Evolutionary conservation across 495 filamentous ascomycete species (phyloP).

Genomic region (Hypoxylon crocopeplum): DNA sequence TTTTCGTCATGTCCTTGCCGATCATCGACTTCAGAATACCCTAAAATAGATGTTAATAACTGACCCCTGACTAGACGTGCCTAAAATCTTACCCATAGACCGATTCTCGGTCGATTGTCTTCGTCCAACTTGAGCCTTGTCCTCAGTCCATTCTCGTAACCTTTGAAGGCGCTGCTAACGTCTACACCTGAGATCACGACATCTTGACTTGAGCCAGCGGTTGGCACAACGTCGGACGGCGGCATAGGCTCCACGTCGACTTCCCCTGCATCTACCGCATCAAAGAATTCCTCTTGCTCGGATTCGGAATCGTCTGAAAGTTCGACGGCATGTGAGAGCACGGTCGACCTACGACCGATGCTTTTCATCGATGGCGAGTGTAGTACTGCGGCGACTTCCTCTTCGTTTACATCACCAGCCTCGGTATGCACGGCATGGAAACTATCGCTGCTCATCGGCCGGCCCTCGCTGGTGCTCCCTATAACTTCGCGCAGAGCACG

Average conservation of each 20-base stretch:
- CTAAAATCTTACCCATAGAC: slow-evolving; percentile 79
- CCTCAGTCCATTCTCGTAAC: slow-evolving; percentile 88
- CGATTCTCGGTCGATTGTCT: slow-evolving; percentile 92
- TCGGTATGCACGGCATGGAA: slow-evolving; percentile 43
- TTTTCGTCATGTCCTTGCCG: slow-evolving; percentile 99
- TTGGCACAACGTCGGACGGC: slow-evolving; percentile 52
- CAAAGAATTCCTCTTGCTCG: slow-evolving; percentile 96
- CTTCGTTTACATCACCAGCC: slow-evolving; percentile 31
- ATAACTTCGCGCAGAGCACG: slow-evolving; percentile 86
- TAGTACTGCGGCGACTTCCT: slow-evolving; percentile 39
- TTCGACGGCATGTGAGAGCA: slow-evolving; percentile 65
- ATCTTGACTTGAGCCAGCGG: slow-evolving; percentile 48
- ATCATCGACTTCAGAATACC: slow-evolving; percentile 99
- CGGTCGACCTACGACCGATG: slow-evolving; percentile 60
- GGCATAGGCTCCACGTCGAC: slow-evolving; percentile 73
- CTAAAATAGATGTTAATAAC: slow-evolving; percentile 53
- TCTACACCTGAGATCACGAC: slow-evolving; percentile 57
- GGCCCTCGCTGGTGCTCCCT: slow-evolving; percentile 62
- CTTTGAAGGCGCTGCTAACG: slow-evolving; percentile 79
- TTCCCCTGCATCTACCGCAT: slow-evolving; percentile 92
- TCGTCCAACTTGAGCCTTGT: slow-evolving; percentile 84
- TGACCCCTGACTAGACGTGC: not conserved
- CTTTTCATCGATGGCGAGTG: slow-evolving; percentile 53
- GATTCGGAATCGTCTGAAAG: slow-evolving; percentile 77
- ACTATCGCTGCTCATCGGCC: slow-evolving; percentile 47